phyloP scores from a whole-genome alignment of 495 filamentous ascomycete species.

The Rusavskia elegans region DNA sequence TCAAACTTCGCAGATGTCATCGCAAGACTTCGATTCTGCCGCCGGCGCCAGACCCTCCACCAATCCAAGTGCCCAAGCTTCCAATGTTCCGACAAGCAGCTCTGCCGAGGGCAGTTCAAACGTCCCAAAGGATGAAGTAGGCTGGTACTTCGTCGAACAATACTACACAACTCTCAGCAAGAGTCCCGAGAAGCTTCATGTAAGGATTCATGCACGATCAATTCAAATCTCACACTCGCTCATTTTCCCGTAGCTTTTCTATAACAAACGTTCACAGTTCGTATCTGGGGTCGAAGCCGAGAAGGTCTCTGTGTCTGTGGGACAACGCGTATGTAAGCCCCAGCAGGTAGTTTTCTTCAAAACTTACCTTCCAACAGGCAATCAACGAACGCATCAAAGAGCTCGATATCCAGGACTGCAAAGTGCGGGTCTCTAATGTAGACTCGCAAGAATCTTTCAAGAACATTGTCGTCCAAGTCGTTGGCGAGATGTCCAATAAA shows the following conservation, averaged over 20 bases:
- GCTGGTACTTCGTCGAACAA: slow-evolving; percentile 98
- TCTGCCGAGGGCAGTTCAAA: slow-evolving; percentile 30
- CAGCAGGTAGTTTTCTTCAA: neutral
- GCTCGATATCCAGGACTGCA: slow-evolving; percentile 91
- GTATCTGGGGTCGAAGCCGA: slow-evolving; percentile 79
- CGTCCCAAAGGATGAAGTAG: slow-evolving; percentile 67
- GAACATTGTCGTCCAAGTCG: slow-evolving; percentile 91
- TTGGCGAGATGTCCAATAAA: slow-evolving; percentile 95
- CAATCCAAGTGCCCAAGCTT: neutral
- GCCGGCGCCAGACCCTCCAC: slow-evolving; percentile 15
- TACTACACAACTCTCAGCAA: slow-evolving; percentile 97
- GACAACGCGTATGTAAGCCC: slow-evolving; percentile 53
- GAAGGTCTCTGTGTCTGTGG: slow-evolving; percentile 64
- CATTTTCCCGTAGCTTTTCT: slow-evolving; percentile 45
- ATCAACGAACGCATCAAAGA: slow-evolving; percentile 89
- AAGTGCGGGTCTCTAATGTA: slow-evolving; percentile 94
- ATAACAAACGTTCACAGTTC: slow-evolving; percentile 67
- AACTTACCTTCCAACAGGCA: slow-evolving; percentile 32
- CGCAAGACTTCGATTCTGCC: slow-evolving; percentile 22
- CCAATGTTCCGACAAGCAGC: slow-evolving; percentile 21
- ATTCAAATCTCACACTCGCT: neutral
- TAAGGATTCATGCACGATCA: slow-evolving; percentile 25
- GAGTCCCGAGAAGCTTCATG: slow-evolving; percentile 80
- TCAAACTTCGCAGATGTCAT: slow-evolving; percentile 22
- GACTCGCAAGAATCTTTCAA: slow-evolving; percentile 85